phyloP scores from a whole-genome alignment of 202 grass and related monocot species.

The Cymbopogon flexuosus region DNA sequence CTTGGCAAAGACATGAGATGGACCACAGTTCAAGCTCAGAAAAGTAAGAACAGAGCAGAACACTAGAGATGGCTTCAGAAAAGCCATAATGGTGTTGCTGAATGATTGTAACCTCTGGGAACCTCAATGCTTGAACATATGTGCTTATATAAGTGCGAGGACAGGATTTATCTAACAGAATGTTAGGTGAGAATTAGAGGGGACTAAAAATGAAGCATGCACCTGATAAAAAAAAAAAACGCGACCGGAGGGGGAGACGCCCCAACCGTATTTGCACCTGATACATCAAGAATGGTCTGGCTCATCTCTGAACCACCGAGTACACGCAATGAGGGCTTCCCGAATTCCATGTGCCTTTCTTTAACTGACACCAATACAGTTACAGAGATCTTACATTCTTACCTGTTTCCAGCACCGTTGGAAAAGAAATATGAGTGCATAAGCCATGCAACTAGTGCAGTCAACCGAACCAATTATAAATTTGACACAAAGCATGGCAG shows the following conservation, averaged over 20 bases:
- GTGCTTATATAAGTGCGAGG: constrained; percentile 30
- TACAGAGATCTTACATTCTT: background rate
- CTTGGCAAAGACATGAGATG: constrained; percentile 51
- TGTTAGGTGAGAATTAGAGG: constrained; percentile 51
- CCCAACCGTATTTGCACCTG: no score
- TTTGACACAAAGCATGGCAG: background rate
- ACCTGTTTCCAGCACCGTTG: background rate
- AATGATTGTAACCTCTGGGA: constrained; percentile 26
- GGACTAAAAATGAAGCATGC: constrained; percentile 33
- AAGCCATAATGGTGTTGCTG: constrained; percentile 40
- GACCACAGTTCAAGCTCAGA: constrained; percentile 31
- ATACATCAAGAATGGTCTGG: constrained; percentile 21
- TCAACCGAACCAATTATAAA: background rate
- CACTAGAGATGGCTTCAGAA: constrained; percentile 19
- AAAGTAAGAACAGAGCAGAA: constrained; percentile 42
- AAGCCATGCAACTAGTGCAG: background rate
- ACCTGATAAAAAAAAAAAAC: no score
- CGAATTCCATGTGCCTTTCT: constrained; percentile 22
- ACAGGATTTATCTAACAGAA: constrained; percentile 6
- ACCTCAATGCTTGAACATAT: constrained; percentile 7
- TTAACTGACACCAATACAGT: background rate
- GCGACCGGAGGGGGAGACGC: no score
- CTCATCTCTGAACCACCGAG: constrained; percentile 26
- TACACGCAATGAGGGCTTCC: constrained; percentile 1
- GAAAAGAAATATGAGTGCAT: no score